These are phyloP conservation scores for carrot (Daucus carota) DNA, from an alignment of 129 eudicot genomes.

Conservation along the genomic window DNA sequence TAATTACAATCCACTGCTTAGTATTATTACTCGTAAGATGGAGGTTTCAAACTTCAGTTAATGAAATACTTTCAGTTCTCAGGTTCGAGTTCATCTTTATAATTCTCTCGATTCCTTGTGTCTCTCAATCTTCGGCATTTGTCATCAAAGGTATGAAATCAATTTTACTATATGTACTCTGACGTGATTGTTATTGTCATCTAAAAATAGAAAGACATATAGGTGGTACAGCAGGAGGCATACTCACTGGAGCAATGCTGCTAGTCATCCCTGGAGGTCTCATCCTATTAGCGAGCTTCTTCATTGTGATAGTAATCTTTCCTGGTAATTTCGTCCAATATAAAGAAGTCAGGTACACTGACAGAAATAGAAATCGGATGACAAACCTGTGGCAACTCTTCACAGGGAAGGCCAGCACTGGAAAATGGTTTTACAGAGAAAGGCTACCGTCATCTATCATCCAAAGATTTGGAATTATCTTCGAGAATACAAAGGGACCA, in stretches of 20 bases:
- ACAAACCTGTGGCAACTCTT: slow-evolving; percentile 14
- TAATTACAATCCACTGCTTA: slow-evolving; percentile 10
- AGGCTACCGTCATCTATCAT: slow-evolving; percentile 18
- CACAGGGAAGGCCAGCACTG: slow-evolving; percentile 16
- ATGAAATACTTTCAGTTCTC: slow-evolving; percentile 18
- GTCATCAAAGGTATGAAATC: slow-evolving; percentile 15
- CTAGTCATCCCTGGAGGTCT: slow-evolving; percentile 20
- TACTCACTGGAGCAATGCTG: slow-evolving; percentile 19
- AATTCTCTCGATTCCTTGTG: slow-evolving; percentile 18
- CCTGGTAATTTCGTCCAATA: slow-evolving; percentile 13
- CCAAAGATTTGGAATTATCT: slow-evolving; percentile 17
- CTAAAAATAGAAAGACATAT: not conserved
- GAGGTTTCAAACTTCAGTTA: slow-evolving; percentile 12
- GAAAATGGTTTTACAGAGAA: slow-evolving; percentile 19
- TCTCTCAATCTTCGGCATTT: slow-evolving; percentile 19
- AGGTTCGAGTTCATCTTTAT: slow-evolving; percentile 24
- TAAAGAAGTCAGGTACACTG: slow-evolving; percentile 17
- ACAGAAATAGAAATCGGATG: slow-evolving; percentile 7
- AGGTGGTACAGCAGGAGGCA: slow-evolving; percentile 22
- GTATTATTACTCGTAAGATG: slow-evolving; percentile 16
- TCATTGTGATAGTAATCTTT: slow-evolving; percentile 14
- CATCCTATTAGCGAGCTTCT: slow-evolving; percentile 13
- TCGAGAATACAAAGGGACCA: slow-evolving; percentile 19
- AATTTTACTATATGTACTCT: not conserved
- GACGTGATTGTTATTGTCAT: not conserved